phyloP scores from a whole-genome alignment of 305 asterid genomes.

The Fraxinus floribunda region DNA sequence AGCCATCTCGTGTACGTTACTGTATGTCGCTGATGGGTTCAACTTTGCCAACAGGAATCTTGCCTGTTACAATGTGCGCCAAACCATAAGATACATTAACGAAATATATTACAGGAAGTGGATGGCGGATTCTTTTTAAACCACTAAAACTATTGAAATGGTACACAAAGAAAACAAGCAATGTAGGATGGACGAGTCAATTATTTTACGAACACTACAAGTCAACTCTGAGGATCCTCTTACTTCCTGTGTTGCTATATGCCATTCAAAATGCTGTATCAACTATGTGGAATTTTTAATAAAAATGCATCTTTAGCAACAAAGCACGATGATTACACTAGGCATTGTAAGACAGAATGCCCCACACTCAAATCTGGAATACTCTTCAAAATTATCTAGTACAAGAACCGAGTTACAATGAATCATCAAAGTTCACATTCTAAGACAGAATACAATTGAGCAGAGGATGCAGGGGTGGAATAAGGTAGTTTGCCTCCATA shows the following conservation, averaged over 20 bases:
- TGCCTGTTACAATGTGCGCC: constrained; percentile 57
- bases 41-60: constrained; percentile 89
- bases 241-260: constrained; percentile 11
- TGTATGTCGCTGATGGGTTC: constrained; percentile 97
- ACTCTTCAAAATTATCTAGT: not conserved
- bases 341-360: not conserved
- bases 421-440: not conserved
- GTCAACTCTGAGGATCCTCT: not conserved
- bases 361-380: not conserved
- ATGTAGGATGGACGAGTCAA: not conserved
- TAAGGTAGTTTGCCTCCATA: not conserved
- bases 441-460: not conserved
- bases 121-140: not conserved
- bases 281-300: not conserved
- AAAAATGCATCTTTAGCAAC: not conserved
- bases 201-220: not conserved
- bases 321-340: not conserved
- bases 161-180: not conserved
- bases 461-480: not conserved
- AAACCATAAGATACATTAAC: not conserved
- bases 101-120: not conserved
- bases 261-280: constrained; percentile 3
- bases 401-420: not conserved
- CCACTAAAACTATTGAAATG: not conserved
- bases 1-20: constrained; percentile 77